Evolutionary conservation across 345 rosid genomes (phyloP).

Genomic region (Aethionema arabicum): DNA sequence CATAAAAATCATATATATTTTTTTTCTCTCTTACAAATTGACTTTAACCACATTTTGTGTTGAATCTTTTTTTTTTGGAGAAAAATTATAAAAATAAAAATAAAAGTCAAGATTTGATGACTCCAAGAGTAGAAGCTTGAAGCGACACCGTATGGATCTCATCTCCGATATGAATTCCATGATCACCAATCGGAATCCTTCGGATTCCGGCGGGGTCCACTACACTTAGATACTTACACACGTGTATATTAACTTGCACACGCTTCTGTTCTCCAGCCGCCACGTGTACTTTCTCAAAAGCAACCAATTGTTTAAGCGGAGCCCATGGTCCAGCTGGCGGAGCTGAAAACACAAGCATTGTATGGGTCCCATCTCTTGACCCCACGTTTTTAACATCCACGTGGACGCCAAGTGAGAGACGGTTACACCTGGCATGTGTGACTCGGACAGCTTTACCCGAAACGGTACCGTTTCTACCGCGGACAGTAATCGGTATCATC

Average conservation of each 20-base stretch:
- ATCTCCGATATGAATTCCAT: conserved; percentile 67
- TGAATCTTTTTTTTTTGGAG: not conserved
- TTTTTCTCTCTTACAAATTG: not conserved
- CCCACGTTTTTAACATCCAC: conserved; percentile 71
- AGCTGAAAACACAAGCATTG: conserved; percentile 63
- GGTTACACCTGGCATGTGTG: conserved; percentile 58
- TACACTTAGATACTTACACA: conserved; percentile 80
- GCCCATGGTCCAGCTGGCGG: conserved; percentile 76
- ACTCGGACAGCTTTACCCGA: conserved; percentile 64
- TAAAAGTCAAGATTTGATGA: conserved; percentile 45
- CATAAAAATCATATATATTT: conserved; percentile 8
- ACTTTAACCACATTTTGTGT: conserved; percentile 5
- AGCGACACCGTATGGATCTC: conserved; percentile 59
- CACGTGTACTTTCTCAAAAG: conserved; percentile 61
- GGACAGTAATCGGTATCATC: conserved; percentile 51
- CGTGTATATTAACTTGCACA: conserved; percentile 64
- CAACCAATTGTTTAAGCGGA: conserved; percentile 69
- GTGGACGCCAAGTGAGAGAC: conserved; percentile 54
- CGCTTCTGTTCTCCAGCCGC: conserved; percentile 49
- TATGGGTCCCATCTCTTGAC: conserved; percentile 59
- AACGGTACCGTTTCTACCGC: conserved; percentile 42
- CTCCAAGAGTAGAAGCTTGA: conserved; percentile 53
- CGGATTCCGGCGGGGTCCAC: conserved; percentile 75
- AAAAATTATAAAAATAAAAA: not conserved
- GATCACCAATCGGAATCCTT: conserved; percentile 82